These are phyloP conservation scores for Lepiota venenata DNA, from an alignment of 768 basidiomycete species.

Conservation along the genomic window DNA sequence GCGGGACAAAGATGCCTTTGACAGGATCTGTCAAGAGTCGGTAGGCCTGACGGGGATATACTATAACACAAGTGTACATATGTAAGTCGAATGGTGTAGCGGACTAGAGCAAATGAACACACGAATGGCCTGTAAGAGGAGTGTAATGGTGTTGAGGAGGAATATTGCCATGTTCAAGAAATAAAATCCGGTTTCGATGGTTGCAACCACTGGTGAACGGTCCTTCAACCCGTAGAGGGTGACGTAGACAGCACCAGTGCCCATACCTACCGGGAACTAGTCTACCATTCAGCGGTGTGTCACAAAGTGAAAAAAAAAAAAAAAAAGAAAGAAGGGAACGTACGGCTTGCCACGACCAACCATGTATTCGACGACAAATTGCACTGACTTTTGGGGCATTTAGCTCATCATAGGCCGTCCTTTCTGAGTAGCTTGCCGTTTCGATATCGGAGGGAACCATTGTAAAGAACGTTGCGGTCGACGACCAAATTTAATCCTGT, in stretches of 20 bases:
- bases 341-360: constrained; percentile 51
- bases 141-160: constrained; percentile 37
- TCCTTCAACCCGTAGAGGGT: constrained; percentile 37
- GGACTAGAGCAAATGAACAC: constrained; percentile 11
- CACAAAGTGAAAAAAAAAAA: neutral
- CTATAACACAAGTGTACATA: constrained; percentile 22
- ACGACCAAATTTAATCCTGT: neutral
- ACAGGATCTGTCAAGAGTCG: constrained; percentile 41
- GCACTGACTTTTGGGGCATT: constrained; percentile 4
- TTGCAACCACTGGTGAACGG: constrained; percentile 27
- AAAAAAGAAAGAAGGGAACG: constrained; percentile 18
- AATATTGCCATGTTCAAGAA: constrained; percentile 44
- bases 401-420: constrained; percentile 1
- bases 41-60: constrained; percentile 40
- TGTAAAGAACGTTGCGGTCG: constrained; percentile 5
- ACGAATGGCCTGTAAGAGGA: constrained; percentile 41
- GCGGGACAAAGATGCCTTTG: constrained; percentile 41
- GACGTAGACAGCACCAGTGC: constrained; percentile 48
- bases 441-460: constrained; percentile 1
- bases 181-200: constrained; percentile 41
- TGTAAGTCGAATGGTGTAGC: neutral
- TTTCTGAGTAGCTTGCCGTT: constrained; percentile 4
- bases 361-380: constrained; percentile 33
- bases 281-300: neutral
- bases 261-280: constrained; percentile 49